A percentile compares a stretch with the other conserved stretches of the same genome.
phyloP scores from a whole-genome alignment of 345 rosid species.

The Bretschneidera sinensis region DNA sequence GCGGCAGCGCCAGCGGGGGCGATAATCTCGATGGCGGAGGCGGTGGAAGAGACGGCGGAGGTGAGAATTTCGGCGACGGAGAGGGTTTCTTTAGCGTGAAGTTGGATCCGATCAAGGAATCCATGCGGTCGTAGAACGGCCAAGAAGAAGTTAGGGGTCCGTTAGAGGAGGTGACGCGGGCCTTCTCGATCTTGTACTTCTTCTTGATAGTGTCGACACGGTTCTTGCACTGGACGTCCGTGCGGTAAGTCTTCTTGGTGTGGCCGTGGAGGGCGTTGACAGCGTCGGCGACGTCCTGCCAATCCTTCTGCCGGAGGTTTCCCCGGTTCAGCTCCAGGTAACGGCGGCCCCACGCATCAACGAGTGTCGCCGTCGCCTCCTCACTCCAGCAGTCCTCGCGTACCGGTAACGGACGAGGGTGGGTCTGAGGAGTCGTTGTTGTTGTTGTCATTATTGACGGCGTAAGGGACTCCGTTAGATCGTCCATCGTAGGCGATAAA shows the following conservation, averaged over 20 bases:
- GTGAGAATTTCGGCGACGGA: conserved; percentile 28
- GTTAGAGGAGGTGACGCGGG: conserved; percentile 44
- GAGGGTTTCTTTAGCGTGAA: conserved; percentile 33
- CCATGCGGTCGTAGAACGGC: conserved; percentile 67
- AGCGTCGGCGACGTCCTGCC: conserved; percentile 79
- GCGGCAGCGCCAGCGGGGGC: conserved; percentile 47
- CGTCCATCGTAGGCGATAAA: conserved; percentile 25
- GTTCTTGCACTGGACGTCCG: conserved; percentile 83
- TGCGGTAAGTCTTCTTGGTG: conserved; percentile 69
- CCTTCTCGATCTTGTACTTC: conserved; percentile 72
- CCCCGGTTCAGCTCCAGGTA: conserved; percentile 74
- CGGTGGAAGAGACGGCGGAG: conserved; percentile 6
- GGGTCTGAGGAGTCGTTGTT: conserved; percentile 14
- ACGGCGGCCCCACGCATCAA: conserved; percentile 75
- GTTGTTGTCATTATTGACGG: conserved; percentile 17
- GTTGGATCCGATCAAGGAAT: conserved; percentile 53
- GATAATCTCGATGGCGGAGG: conserved; percentile 18
- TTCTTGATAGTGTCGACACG: conserved; percentile 79
- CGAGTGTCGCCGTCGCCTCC: conserved; percentile 73
- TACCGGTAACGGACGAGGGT: conserved; percentile 45
- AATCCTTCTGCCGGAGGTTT: conserved; percentile 79
- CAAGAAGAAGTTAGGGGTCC: conserved; percentile 51
- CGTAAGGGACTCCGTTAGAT: conserved; percentile 32
- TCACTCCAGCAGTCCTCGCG: conserved; percentile 88
- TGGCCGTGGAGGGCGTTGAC: conserved; percentile 72